Evolutionary conservation across 2,329 filamentous ascomycete species (phyloP).

Genomic region (Elsinoe perseae): DNA sequence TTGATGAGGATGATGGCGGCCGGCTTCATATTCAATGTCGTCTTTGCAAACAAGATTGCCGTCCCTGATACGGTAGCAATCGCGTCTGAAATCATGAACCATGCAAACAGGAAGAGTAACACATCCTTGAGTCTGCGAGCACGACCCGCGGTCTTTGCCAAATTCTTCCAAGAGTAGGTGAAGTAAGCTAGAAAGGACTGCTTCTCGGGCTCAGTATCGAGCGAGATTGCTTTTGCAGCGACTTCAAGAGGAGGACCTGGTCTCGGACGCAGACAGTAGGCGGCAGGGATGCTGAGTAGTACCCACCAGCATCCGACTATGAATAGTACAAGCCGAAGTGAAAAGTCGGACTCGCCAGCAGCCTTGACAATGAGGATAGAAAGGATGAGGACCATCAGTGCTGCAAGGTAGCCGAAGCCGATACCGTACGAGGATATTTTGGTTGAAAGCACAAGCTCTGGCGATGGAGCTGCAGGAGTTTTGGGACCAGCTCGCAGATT

Average conservation of each 20-base stretch:
- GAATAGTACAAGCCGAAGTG: conserved; percentile 78
- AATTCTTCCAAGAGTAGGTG: conserved; percentile 73
- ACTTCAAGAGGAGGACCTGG: conserved; percentile 66
- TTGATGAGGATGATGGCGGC: conserved; percentile 87
- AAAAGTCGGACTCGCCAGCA: conserved; percentile 71
- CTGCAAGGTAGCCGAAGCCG: conserved; percentile 85
- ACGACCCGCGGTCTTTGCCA: conserved; percentile 70
- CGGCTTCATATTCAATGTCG: conserved; percentile 78
- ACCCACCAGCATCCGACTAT: conserved; percentile 90
- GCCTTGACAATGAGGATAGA: conserved; percentile 68
- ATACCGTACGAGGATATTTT: conserved; percentile 88
- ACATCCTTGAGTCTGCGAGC: conserved; percentile 67
- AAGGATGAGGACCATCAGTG: conserved; percentile 72
- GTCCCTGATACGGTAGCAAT: conserved; percentile 93
- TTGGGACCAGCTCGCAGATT: conserved; percentile 20
- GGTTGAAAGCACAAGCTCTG: conserved; percentile 73
- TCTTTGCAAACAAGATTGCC: conserved; percentile 93
- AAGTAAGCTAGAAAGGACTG: conserved; percentile 63
- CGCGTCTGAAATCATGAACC: conserved; percentile 91
- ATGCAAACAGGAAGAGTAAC: conserved; percentile 71
- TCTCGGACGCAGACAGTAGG: conserved; percentile 76
- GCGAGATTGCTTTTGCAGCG: conserved; percentile 16
- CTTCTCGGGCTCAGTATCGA: conserved; percentile 2
- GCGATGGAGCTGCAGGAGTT: conserved; percentile 41
- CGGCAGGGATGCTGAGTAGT: conserved; percentile 78